Base-by-base conservation (phyloP, 129 eudicot genomes). In the Lactuca saligna region DNA sequence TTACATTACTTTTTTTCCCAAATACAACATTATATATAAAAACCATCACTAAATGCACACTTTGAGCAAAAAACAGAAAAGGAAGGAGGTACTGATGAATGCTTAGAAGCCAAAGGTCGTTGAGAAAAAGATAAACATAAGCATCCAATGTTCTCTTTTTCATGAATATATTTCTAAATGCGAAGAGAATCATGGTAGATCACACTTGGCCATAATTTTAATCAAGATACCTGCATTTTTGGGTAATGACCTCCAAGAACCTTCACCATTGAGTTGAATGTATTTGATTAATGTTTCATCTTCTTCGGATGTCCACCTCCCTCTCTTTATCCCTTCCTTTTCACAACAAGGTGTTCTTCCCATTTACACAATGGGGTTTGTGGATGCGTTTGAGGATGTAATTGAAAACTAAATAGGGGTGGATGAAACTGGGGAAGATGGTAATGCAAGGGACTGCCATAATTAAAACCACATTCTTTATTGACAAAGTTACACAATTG, bases 321-420 rank as follows among this genome's bases (percentile, higher is more conserved):
- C 98, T 34, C 86, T 81, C 50, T 71, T 88, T 54, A 92, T 20
- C 9, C 96, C 98, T 17, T 82, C 88, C 72, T 92, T 92, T 68
- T 88, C 91, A 68, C 98, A 92, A 55, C 98, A 92, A 50, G 98
- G 95, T 3, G 96, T 79, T 75, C 96, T 82, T 39, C 91, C 98
- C 98, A 92, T 92, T 35, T 71, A 41, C 3, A 3, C 7, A 7
- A 33, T 15, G 10, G 11, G 11, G 3, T 42, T 5, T 29, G 46
- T 44, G n/a, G 29, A 25, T 68, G 50, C 51, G 55, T 55, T 13
- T 55, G 49, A 42, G 49, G 49, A 8, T 42, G 49, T 42, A 9
- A 42, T 8, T 8, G 49, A 8, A 42, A 42, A 42, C 2, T 12
- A 42, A 8, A 42, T 2, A 42, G 49, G 49, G 49, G 13, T 8